Conservation (phyloP, 129 eudicot species). For the Smallanthus sonchifolius region DNA sequence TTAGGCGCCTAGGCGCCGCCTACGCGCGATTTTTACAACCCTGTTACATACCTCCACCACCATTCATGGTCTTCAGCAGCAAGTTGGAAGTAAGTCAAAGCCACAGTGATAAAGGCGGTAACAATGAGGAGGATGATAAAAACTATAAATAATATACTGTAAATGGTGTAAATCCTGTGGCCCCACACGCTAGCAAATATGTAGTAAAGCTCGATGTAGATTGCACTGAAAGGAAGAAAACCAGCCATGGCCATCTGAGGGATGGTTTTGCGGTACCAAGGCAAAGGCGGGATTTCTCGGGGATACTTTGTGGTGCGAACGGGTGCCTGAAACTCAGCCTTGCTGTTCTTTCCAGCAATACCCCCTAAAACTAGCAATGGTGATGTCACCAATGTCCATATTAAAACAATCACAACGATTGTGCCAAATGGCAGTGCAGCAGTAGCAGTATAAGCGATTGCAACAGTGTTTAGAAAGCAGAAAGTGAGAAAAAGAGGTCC, state of each 20-base stretch:
- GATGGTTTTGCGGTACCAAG: slow-evolving; percentile 61
- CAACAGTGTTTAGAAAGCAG: slow-evolving; percentile 60
- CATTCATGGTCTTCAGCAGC: slow-evolving; percentile 64
- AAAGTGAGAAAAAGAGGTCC: slow-evolving; percentile 32
- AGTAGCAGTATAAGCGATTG: slow-evolving; percentile 52
- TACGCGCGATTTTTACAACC: too few species aligned
- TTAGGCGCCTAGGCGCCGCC: too few species aligned
- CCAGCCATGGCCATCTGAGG: slow-evolving; percentile 93
- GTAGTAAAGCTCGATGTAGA: slow-evolving; percentile 67
- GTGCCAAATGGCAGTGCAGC: slow-evolving; percentile 65
- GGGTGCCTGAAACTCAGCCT: slow-evolving; percentile 66
- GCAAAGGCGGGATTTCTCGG: slow-evolving; percentile 62
- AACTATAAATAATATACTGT: slow-evolving; percentile 57
- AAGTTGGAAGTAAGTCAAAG: slow-evolving; percentile 75
- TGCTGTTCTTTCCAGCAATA: slow-evolving; percentile 61
- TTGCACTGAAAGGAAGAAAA: slow-evolving; percentile 71
- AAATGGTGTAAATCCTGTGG: slow-evolving; percentile 67
- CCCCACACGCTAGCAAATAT: slow-evolving; percentile 85
- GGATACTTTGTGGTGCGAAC: slow-evolving; percentile 61
- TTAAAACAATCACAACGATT: slow-evolving; percentile 51
- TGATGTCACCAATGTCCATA: slow-evolving; percentile 58
- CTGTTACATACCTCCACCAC: slow-evolving; percentile 26
- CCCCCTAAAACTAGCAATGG: slow-evolving; percentile 74
- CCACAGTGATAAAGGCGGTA: slow-evolving; percentile 68
- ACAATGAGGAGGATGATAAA: slow-evolving; percentile 64